Evolutionary conservation across 169 alveolate genomes (phyloP).

Genomic region (Cyclospora cayetanensis): DNA sequence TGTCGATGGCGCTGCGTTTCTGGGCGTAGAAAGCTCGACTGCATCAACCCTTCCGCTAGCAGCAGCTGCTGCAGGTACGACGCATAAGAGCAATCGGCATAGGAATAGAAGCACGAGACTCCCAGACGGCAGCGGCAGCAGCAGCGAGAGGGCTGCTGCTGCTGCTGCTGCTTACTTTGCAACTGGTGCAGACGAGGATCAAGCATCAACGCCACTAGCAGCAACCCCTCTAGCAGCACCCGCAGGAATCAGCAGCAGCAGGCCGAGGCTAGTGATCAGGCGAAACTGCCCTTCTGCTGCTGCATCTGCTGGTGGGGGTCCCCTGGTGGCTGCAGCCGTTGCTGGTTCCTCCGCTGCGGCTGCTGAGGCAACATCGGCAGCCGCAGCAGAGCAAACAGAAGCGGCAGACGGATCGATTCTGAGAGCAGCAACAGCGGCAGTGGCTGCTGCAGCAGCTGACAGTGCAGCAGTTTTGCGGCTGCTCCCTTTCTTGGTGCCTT

Average conservation of each 20-base stretch:
- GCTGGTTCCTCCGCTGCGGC: background rate
- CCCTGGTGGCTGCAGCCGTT: background rate
- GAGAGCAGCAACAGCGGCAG: conserved; percentile 28
- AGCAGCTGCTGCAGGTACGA: background rate
- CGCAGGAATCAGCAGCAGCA: conserved; percentile 5
- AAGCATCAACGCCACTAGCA: background rate
- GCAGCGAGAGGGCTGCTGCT: conserved; percentile 11
- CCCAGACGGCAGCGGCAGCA: conserved; percentile 13
- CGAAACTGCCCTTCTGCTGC: conserved; percentile 10
- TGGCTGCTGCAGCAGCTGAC: conserved; percentile 5
- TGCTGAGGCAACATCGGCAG: background rate
- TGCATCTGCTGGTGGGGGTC: conserved; percentile 23
- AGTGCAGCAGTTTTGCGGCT: background rate
- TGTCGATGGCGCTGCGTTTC: background rate
- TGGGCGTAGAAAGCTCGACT: background rate
- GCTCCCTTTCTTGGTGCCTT: background rate
- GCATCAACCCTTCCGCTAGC: conserved; percentile 1
- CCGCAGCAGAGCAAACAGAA: too few relatives aligned
- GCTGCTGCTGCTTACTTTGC: conserved; percentile 28
- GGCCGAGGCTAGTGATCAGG: background rate
- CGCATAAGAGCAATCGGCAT: background rate
- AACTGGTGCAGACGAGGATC: background rate
- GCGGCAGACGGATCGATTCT: background rate
- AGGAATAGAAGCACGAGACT: background rate
- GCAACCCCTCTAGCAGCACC: background rate